Percentiles rank a stretch among this genome's conserved stretches.
Conservation (phyloP, 2,329 filamentous ascomycete species). For the Epichloe typhina region DNA sequence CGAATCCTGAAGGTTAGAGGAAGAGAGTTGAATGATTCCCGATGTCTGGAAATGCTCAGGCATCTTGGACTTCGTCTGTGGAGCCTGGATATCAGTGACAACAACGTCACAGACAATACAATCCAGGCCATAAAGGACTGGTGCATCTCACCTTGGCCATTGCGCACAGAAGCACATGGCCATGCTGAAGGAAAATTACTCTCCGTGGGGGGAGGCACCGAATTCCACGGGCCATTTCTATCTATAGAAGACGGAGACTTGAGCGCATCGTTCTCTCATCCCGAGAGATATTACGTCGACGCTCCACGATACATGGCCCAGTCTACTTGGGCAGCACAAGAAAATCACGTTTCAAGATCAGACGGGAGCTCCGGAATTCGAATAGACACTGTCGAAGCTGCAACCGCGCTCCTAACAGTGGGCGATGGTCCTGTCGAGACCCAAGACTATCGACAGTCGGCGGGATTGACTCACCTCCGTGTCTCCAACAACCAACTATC, state of each 20-base stretch:
- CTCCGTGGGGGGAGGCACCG: slow-evolving; percentile 15
- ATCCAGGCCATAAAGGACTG: slow-evolving; percentile 18
- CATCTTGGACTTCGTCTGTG: slow-evolving; percentile 32
- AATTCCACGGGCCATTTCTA: slow-evolving; percentile 27
- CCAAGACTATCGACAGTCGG: slow-evolving; percentile 10
- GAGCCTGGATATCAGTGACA: slow-evolving; percentile 42
- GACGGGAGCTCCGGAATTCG: slow-evolving; percentile 7
- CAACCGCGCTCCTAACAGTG: slow-evolving; percentile 10
- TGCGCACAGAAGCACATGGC: slow-evolving; percentile 26
- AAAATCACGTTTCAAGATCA: background rate
- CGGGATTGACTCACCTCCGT: slow-evolving; percentile 39
- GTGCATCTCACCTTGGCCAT: slow-evolving; percentile 19
- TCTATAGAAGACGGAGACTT: slow-evolving; percentile 33
- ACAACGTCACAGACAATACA: slow-evolving; percentile 34
- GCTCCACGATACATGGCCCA: slow-evolving; percentile 23
- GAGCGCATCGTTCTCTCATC: slow-evolving; percentile 31
- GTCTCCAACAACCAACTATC: slow-evolving; percentile 38
- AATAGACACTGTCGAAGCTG: slow-evolving; percentile 17
- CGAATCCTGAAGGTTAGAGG: slow-evolving; percentile 37
- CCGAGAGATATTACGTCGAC: slow-evolving; percentile 35
- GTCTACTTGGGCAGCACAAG: background rate
- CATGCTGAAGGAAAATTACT: slow-evolving; percentile 33
- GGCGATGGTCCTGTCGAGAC: slow-evolving; percentile 7
- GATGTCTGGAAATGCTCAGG: slow-evolving; percentile 15
- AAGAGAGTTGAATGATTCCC: slow-evolving; percentile 31